Conservation (phyloP, 2,329 filamentous ascomycete genomes). For the Ceratocystiopsis sp. region DNA sequence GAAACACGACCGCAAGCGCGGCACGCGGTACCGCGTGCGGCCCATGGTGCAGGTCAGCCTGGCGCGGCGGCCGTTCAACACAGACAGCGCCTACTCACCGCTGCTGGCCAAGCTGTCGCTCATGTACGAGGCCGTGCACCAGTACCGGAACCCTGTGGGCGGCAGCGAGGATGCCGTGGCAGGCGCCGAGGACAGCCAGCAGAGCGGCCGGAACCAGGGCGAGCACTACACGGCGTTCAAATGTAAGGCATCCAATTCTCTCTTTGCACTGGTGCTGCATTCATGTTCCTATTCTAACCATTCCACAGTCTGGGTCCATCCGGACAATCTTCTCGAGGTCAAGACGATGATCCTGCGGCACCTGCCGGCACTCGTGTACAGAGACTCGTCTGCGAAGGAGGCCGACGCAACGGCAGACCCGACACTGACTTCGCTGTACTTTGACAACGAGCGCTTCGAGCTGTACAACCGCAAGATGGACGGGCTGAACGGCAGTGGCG, state of each 20-base stretch:
- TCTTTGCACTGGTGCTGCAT: background rate
- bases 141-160: constrained; percentile 46
- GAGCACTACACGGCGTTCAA: constrained; percentile 76
- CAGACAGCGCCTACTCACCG: constrained; percentile 73
- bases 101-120: constrained; percentile 79
- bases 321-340: constrained; percentile 88
- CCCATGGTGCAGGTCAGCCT: constrained; percentile 84
- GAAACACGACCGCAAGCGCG: constrained; percentile 93
- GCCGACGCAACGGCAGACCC: constrained; percentile 70
- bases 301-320: constrained; percentile 63
- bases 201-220: constrained; percentile 37
- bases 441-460: constrained; percentile 73
- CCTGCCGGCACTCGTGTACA: constrained; percentile 83
- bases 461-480: constrained; percentile 78
- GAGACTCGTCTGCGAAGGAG: constrained; percentile 68
- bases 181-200: constrained; percentile 31
- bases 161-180: constrained; percentile 18
- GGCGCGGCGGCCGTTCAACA: constrained; percentile 83
- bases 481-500: background rate
- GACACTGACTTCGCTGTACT: constrained; percentile 88
- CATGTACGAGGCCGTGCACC: constrained; percentile 88
- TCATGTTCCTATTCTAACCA: background rate
- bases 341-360: constrained; percentile 89
- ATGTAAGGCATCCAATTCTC: constrained; percentile 51
- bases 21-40: constrained; percentile 69